A percentile compares a stretch with the other conserved stretches of the same genome.
Conservation (phyloP, 768 basidiomycete species). For the Candolleomyces eurysporus region DNA sequence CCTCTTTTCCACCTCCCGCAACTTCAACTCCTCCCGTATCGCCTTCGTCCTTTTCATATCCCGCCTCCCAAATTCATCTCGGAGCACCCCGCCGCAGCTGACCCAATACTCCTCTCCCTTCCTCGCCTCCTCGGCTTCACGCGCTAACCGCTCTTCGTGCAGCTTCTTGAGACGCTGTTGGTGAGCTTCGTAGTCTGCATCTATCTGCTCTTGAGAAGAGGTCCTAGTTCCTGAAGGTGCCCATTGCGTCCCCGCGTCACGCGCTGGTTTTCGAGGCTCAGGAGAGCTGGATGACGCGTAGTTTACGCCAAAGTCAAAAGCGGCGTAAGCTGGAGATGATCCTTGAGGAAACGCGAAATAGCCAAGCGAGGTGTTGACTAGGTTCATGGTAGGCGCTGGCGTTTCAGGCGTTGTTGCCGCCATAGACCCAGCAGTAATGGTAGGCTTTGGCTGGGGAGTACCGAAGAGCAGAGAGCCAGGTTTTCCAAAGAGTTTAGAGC, state of each 20-base stretch:
- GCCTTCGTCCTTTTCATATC: conserved; percentile 49
- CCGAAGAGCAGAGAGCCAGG: background rate
- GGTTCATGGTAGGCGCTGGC: background rate
- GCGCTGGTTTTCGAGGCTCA: background rate
- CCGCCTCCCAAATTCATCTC: conserved; percentile 46
- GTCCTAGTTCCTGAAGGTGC: background rate
- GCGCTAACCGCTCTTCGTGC: conserved; percentile 16
- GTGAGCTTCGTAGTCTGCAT: background rate
- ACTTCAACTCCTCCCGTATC: conserved; percentile 45
- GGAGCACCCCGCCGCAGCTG: conserved; percentile 52
- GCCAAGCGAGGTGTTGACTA: background rate
- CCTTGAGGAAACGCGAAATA: background rate
- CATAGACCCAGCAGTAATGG: background rate
- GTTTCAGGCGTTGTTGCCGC: background rate
- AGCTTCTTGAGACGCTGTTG: background rate
- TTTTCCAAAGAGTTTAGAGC: background rate
- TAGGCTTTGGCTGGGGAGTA: background rate
- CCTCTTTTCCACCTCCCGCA: conserved; percentile 40
- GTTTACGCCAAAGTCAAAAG: background rate
- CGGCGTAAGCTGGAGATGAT: background rate
- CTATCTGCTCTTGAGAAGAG: background rate
- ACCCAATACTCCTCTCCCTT: conserved; percentile 61
- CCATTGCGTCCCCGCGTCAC: background rate
- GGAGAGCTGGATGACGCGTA: background rate
- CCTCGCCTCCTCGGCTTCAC: conserved; percentile 41